These are phyloP conservation scores for Begonia loranthoides DNA, from an alignment of 306 rosid genomes.

Conservation along the genomic window DNA sequence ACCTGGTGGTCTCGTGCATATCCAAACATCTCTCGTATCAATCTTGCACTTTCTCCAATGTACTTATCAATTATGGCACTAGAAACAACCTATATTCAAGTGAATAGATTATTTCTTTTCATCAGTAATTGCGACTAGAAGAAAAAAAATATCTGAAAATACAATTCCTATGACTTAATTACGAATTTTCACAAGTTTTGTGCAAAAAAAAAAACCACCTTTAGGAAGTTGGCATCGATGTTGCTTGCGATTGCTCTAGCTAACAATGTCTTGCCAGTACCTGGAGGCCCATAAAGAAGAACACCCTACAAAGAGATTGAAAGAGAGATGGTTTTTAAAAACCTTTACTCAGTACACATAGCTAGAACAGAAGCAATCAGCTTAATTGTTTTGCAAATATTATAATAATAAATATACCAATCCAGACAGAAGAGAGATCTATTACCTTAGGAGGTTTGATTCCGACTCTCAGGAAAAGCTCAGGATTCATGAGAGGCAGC, in stretches of 20 bases:
- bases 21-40: constrained; percentile 97
- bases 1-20: constrained; percentile 99
- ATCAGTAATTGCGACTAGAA: no score
- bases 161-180: neutral
- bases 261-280: constrained; percentile 87
- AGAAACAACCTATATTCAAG: constrained; percentile 64
- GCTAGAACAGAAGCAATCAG: no score
- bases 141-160: neutral
- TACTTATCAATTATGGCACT: constrained; percentile 96
- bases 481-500: constrained; percentile 96
- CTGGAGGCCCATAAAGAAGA: constrained; percentile 98
- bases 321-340: no score
- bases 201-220: constrained; percentile 28
- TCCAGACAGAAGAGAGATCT: neutral
- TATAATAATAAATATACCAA: no score
- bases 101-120: constrained; percentile 4
- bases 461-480: constrained; percentile 91
- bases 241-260: constrained; percentile 99
- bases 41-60: constrained; percentile 91
- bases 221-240: constrained; percentile 88
- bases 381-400: no score
- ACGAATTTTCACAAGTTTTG: neutral
- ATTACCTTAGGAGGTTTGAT: constrained; percentile 95
- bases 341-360: no score
- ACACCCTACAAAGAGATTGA: constrained; percentile 45